Base-by-base conservation (phyloP, 441 rosid genomes). In the Lagerstroemia fauriei region DNA sequence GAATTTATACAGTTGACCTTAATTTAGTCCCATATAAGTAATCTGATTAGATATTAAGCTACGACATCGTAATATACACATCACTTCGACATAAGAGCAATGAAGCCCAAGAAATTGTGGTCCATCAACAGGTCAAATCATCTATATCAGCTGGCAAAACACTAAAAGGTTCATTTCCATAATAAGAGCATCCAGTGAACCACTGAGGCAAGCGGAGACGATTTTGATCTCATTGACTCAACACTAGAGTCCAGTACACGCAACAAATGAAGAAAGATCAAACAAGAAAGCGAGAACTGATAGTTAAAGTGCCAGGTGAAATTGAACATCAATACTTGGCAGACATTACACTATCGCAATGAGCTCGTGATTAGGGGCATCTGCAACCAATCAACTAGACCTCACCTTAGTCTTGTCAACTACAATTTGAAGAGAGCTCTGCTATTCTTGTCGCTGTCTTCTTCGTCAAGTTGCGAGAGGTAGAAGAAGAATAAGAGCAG, bases 361-460 rank as follows among this genome's bases (percentile, higher is more conserved):
- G 61, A 56, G 61, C 53, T 50, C 53, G 9, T 10, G n/a, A 16
- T 9, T 11, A 4, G 57, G 18, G 63, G 63, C 18, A 57, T 57
- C 9, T 12, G 32, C 12, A 25, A 9, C 11, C 69, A 63, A 63
- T 63, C 69, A 25, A 31, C 32, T 1, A 31, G n/a, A 14, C 2
- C 69, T 63, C 69, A 63, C 32, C 69, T 63, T 25, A 9, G 69
- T 27, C 69, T 63, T 31, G 69, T 24, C 31, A 32, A 61, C 68
- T 61, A 4, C 31, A 61, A 61, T 61, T 31, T 3, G 31, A 27
- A 63, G 27, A 22, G 66, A 61, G 22, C 66, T 63, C 69, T 0
- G 99, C 92, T 88, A 93, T 94, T 77, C 87, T 94, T 98, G 68
- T 90, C 89, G 76, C 91, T 97, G 44, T 83, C 75, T 51, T 91